A percentile compares a stretch with the other conserved stretches of the same genome.
These are phyloP conservation scores for Citrus medica DNA, from an alignment of 345 rosid genomes.

Conservation along the genomic window DNA sequence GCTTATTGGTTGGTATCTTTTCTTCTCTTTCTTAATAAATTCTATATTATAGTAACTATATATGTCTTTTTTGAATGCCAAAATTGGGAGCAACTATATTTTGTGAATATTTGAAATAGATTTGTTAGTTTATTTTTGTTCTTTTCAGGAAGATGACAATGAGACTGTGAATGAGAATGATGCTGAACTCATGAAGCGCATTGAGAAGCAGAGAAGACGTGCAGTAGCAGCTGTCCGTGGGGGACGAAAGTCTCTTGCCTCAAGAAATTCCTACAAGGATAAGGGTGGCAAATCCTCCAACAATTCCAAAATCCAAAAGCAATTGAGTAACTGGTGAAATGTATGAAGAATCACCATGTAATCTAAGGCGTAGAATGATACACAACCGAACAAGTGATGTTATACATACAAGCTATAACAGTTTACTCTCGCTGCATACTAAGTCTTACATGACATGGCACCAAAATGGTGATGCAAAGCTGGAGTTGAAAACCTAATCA, in stretches of 20 bases:
- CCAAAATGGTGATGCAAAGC: neutral
- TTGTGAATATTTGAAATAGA: neutral
- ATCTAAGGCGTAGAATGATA: neutral
- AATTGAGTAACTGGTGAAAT: constrained; percentile 44
- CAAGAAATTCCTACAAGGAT: constrained; percentile 91
- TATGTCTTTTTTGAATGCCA: neutral
- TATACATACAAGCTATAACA: neutral
- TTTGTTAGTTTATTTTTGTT: neutral
- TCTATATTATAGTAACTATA: neutral
- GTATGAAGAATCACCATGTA: neutral
- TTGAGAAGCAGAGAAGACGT: constrained; percentile 73
- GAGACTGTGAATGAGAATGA: constrained; percentile 27
- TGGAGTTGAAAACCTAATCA: neutral
- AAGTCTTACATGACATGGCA: neutral
- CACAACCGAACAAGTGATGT: neutral
- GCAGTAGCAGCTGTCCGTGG: constrained; percentile 67
- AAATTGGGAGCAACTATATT: neutral
- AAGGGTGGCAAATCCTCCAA: constrained; percentile 71
- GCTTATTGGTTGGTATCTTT: neutral
- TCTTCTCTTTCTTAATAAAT: neutral
- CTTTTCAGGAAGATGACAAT: constrained; percentile 30
- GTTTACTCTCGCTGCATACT: neutral
- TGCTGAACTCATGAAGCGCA: constrained; percentile 52
- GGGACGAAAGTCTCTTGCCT: constrained; percentile 45
- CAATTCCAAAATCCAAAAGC: constrained; percentile 59